Conservation (phyloP, 805 yeast genomes). For the Starmera amethionina region DNA sequence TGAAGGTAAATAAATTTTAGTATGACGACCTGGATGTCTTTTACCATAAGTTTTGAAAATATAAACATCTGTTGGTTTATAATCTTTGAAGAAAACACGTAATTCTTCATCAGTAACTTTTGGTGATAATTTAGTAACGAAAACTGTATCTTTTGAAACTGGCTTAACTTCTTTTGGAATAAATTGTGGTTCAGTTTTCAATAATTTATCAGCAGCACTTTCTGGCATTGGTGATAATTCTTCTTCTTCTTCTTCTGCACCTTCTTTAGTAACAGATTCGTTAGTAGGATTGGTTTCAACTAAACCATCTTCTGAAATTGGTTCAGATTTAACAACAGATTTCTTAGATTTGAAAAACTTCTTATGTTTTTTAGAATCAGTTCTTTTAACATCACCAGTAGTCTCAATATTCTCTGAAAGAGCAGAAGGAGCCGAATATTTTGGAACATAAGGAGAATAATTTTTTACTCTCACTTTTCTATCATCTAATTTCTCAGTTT, state of each 20-base stretch:
- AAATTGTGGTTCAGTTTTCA: neutral
- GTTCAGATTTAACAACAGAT: neutral
- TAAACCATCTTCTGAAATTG: neutral
- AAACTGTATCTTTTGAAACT: conserved; percentile 36
- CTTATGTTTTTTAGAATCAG: neutral
- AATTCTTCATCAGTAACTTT: conserved; percentile 34
- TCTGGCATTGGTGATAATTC: neutral
- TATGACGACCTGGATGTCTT: conserved; percentile 22
- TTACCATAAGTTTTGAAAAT: conserved; percentile 30
- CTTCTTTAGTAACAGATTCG: neutral
- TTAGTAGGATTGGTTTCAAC: neutral
- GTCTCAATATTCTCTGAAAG: conserved; percentile 1
- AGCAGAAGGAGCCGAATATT: conserved; percentile 5
- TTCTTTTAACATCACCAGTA: neutral
- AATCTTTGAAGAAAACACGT: conserved; percentile 33
- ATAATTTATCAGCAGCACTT: neutral
- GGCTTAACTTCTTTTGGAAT: conserved; percentile 1
- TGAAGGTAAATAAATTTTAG: conserved; percentile 16
- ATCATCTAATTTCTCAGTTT: conserved; percentile 46
- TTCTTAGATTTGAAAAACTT: no score
- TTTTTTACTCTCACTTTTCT: conserved; percentile 29
- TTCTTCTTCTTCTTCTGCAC: neutral
- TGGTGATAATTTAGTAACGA: conserved; percentile 29
- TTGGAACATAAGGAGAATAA: conserved; percentile 34
- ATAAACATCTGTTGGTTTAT: conserved; percentile 36